Evolutionary conservation across 352 stramenopile genomes (phyloP), one percentile per base, ranked within the genome.

Genomic region (Nothophytophthora sp.): DNA sequence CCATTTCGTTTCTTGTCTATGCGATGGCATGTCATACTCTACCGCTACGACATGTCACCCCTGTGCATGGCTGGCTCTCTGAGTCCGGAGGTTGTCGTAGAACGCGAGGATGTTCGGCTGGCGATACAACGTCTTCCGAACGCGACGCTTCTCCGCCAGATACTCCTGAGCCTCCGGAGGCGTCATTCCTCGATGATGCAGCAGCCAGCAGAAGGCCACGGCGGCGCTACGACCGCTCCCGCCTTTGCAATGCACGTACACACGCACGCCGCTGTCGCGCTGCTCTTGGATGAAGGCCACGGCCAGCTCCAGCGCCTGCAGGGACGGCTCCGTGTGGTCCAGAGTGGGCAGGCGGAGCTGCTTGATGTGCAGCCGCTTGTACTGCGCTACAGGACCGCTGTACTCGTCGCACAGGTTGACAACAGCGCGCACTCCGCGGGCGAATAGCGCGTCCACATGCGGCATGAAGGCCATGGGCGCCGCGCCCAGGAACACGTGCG

Each of bases 391-490:
- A 3, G 96, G 96, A 0, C 96, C 96, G 2, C 50, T 36, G 60
- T 98, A 99, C 70, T 99, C 96, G 55, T 98, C 93, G 60, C 95
- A 99, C 51, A 99, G 76, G 50, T 99, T 99, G 28, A 98, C 76
- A 11, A 98, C 91, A 16, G 88, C 93, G 19, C 87, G 81, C 11
- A 98, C 81, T 11, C 89, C 72, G 47, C 80, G 71, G 25, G 87
- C 73, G 39, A 90, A 57, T 3, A 98, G 65, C 40, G 64, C 69
- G 27, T 96, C 60, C 22, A 96, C 86, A 71, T 97, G 88, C 23
- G 73, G 59, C 63, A 96, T 76, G 53, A 96, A 95, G 13, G 79
- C 73, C 76, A 98, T 96, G 9, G 92, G 92, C 29, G 90, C 94
- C 11, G 88, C 94, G 25, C 94, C 94, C 28, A 98, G 64, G 2